phyloP scores from a whole-genome alignment of 1,139 yeast species.

The Sugiyamaella sp. region DNA sequence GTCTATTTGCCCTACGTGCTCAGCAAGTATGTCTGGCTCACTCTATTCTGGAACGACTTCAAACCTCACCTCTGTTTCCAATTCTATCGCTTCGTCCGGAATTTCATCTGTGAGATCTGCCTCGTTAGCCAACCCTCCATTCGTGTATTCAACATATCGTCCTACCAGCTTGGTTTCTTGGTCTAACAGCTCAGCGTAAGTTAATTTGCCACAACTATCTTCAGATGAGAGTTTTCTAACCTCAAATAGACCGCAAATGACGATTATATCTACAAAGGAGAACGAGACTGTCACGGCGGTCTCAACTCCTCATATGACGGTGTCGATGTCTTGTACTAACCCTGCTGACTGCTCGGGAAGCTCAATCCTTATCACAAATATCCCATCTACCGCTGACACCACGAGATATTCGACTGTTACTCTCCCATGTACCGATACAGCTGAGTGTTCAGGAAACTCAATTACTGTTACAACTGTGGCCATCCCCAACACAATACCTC shows the following conservation, averaged over 20 bases:
- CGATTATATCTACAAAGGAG: not conserved
- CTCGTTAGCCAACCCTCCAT: no score
- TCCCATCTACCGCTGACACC: not conserved
- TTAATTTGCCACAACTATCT: not conserved
- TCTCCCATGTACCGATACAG: conserved; percentile 13
- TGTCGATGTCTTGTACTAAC: not conserved
- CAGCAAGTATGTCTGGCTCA: not conserved
- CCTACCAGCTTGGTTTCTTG: no score
- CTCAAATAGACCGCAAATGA: not conserved
- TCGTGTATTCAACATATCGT: no score
- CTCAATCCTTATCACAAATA: conserved; percentile 2
- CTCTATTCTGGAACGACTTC: no score
- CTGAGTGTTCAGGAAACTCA: conserved; percentile 5
- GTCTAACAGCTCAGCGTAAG: conserved; percentile 6
- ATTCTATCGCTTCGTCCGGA: not conserved
- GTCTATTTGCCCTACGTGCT: not conserved
- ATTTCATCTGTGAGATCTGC: no score
- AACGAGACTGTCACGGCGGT: not conserved
- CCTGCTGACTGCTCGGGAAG: conserved; percentile 4
- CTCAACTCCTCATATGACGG: no score
- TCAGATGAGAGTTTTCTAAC: not conserved
- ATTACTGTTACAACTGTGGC: conserved; percentile 5
- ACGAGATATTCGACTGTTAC: conserved; percentile 11
- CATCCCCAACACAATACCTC: not conserved
- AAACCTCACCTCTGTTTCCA: no score